Evolutionary conservation across 768 basidiomycete genomes (phyloP).

Genomic region (Kwoniella shandongensis): DNA sequence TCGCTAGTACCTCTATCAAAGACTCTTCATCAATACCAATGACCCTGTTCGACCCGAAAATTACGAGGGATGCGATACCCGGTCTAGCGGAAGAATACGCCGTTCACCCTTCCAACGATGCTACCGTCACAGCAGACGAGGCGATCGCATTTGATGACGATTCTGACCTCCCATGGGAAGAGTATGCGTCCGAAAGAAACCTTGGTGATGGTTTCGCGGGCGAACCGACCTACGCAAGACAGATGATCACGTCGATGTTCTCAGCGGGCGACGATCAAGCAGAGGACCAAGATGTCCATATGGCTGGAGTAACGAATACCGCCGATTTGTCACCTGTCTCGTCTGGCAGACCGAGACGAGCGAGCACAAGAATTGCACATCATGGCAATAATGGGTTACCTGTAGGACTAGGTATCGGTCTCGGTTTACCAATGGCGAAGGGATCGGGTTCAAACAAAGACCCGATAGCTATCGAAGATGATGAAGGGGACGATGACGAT

Average conservation of each 20-base stretch:
- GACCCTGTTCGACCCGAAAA: constrained; percentile 32
- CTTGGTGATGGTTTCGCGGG: constrained; percentile 41
- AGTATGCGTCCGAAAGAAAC: constrained; percentile 39
- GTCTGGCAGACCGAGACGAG: background rate
- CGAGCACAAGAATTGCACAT: background rate
- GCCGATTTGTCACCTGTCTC: background rate
- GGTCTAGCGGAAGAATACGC: background rate
- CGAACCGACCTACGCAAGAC: constrained; percentile 24
- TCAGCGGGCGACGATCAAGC: background rate
- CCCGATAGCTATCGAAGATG: constrained; percentile 37
- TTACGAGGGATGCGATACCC: constrained; percentile 35
- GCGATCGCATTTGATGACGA: constrained; percentile 2
- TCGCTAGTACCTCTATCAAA: constrained; percentile 18
- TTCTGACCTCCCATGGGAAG: constrained; percentile 15
- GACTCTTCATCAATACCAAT: constrained; percentile 40
- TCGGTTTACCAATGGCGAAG: no score
- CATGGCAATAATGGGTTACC: no score
- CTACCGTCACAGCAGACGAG: constrained; percentile 4
- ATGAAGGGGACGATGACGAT: constrained; percentile 27
- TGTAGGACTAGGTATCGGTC: no score
- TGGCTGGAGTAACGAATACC: background rate
- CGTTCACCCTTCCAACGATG: background rate
- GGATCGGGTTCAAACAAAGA: constrained; percentile 33
- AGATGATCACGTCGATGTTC: constrained; percentile 26
- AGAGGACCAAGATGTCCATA: background rate